Percentiles rank a stretch among this genome's conserved stretches.
Conservation (phyloP, 129 eudicot species). For the Chrysanthemum lavandulifolium region DNA sequence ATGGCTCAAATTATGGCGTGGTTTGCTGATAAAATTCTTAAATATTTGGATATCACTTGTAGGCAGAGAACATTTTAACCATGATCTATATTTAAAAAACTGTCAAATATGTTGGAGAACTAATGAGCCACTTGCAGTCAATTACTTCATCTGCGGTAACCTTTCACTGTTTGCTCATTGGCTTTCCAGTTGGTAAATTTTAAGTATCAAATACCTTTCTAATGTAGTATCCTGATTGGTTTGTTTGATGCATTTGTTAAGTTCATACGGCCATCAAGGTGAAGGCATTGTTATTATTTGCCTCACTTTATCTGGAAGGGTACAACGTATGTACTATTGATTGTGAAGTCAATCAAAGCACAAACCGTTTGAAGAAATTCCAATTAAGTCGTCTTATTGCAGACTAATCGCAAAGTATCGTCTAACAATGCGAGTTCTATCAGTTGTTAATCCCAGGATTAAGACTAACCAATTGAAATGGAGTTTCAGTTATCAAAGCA, state of each 20-base stretch:
- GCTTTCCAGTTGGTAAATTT: not conserved
- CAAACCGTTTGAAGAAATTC: no score
- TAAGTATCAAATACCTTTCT: not conserved
- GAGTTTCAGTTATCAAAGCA: conserved; percentile 42
- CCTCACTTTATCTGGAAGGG: conserved; percentile 72
- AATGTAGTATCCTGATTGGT: conserved; percentile 6
- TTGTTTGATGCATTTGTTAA: conserved; percentile 20
- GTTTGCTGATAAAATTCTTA: conserved; percentile 19
- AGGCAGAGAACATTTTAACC: conserved; percentile 72
- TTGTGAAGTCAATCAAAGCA: not conserved
- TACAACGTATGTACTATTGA: conserved; percentile 41
- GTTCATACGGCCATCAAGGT: conserved; percentile 70
- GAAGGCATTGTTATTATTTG: conserved; percentile 66
- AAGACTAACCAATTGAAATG: conserved; percentile 58
- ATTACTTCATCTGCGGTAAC: conserved; percentile 67
- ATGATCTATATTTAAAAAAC: conserved; percentile 60
- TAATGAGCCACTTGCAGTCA: conserved; percentile 60
- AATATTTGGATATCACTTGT: conserved; percentile 15
- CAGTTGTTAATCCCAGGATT: conserved; percentile 68
- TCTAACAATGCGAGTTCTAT: conserved; percentile 71
- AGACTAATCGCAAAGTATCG: conserved; percentile 74
- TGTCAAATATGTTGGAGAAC: conserved; percentile 73
- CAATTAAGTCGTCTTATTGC: conserved; percentile 15
- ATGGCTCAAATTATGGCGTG: no score
- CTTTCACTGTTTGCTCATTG: conserved; percentile 4